Evolutionary conservation across 306 rosid genomes (phyloP), one percentile per base, ranked within the genome.

Genomic region (Gleditsia sinensis): DNA sequence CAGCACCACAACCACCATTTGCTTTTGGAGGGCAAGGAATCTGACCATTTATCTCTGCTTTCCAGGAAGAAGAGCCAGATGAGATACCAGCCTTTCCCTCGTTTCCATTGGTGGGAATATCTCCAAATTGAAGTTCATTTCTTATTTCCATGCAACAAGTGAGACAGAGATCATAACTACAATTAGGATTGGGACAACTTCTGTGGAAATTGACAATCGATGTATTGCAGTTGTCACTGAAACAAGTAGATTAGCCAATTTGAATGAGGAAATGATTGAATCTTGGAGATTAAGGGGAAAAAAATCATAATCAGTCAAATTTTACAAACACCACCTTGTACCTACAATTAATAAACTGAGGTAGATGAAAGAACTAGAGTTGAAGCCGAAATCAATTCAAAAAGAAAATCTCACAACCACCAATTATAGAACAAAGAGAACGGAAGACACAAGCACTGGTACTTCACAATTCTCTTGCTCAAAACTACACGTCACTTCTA

Each of bases 151-250:
- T 63, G 74, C 88, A 88, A 77, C 92, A 88, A 61, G 90, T 81
- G 80, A 86, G 82, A 76, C 92, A 88, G 62, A 88, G 88, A 71
- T 88, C 92, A 50, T 74, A 85, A 55, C 82, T 75, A 77, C 92
- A 88, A 74, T 75, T 19, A 50, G 82, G 84, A 85, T 81, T 83
- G 53, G 88, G 72, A 80, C 92, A 88, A 76, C 88, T 88, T 88
- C 92, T 76, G 81, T 83, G 87, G 82, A 88, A 83, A 77, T 85
- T 85, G 85, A 83, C 92, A 63, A 88, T 88, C 67, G 92, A 88
- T 77, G 90, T 88, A 76, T 79, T 74, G 90, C 90, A 88, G 75
- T 81, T 88, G 88, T 88, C 87, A 83, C 92, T 83, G 75, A 73
- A 77, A 80, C 45, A 72, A 63, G 54, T 55, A 80, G 69, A 49